Base-by-base conservation (phyloP, 805 yeast genomes). In the Candida dajiaensis region DNA sequence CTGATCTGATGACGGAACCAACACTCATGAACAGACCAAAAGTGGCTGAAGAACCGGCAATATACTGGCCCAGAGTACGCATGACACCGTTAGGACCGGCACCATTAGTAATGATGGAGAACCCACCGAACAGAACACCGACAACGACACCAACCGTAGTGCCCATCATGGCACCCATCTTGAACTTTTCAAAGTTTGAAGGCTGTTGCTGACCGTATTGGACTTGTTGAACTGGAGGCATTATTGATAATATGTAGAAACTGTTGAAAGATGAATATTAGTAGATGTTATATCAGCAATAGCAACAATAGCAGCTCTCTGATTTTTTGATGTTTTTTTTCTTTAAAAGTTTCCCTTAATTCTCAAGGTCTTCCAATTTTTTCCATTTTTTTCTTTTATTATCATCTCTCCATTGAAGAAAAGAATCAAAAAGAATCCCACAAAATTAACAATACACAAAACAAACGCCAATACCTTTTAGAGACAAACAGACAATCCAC, bases 161-260 rank as follows among this genome's bases (percentile, higher is more conserved):
- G 52, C 99, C 99, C 97, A 94, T 94, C 72, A 92, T 72, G 50
- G 89, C 83, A 46, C 99, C 99, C 98, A 94, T 94, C 71, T 94
- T 94, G 79, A 94, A 87, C 72, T 94, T 94, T 47, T 94, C 97
- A 71, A 90, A 89, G 68, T 85, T 81, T 42, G 97, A 85, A 47
- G 95, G 96, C 57, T 81, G 82, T 55, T 75, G 80, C 55, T 75
- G 80, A 26, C 54, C 58, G 47, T 67, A 71, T 63, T 80, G 84
- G 50, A 77, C 74, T 67, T 82, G 85, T 65, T 76, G 86, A 54
- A 80, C 83, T 64, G 89, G 89, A 45, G 71, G 69, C 61, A 57
- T 56, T 21, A 23, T 46, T 16, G 4, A 29, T 13, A 13, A 6
- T 29, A 6, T 29, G 35, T 16, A 13, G 10, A 13, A 6, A 15